Evolutionary conservation across 116 monocot genomes (phyloP).

Genomic region (Papilionanthe hybrid): DNA sequence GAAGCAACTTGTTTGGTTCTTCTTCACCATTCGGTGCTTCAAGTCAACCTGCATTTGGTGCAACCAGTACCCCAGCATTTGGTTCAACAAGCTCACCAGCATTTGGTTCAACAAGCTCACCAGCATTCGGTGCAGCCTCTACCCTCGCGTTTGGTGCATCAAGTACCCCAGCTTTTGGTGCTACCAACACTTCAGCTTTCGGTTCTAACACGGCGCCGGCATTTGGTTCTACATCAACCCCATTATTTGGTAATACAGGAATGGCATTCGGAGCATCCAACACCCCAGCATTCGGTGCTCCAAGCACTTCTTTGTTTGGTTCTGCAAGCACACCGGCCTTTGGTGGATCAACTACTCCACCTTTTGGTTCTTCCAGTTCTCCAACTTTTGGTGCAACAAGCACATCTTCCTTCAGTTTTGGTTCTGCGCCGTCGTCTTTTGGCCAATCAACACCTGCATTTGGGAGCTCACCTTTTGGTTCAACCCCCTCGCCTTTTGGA

Average conservation of each 20-base stretch:
- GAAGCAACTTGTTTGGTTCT: slow-evolving; percentile 80
- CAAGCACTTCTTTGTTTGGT: slow-evolving; percentile 49
- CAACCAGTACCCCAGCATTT: slow-evolving; percentile 36
- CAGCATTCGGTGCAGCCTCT: slow-evolving; percentile 46
- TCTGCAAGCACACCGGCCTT: slow-evolving; percentile 45
- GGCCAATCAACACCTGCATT: slow-evolving; percentile 73
- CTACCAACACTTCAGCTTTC: slow-evolving; percentile 35
- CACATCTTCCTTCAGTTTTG: slow-evolving; percentile 65
- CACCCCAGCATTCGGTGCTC: slow-evolving; percentile 62
- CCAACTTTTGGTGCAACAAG: slow-evolving; percentile 58
- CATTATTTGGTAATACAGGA: slow-evolving; percentile 44
- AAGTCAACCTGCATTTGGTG: slow-evolving; percentile 63
- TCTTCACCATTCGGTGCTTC: slow-evolving; percentile 68
- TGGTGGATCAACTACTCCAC: slow-evolving; percentile 46
- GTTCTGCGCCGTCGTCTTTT: slow-evolving; percentile 70
- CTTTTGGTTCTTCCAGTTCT: slow-evolving; percentile 55
- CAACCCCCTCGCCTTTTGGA: slow-evolving; percentile 70
- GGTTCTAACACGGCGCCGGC: slow-evolving; percentile 19
- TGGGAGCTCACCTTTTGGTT: slow-evolving; percentile 72
- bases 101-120: slow-evolving; percentile 47
- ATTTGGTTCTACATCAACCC: slow-evolving; percentile 47
- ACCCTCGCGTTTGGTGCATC: slow-evolving; percentile 23
- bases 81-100: slow-evolving; percentile 31
- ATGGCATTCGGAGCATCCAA: slow-evolving; percentile 50
- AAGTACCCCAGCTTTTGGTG: slow-evolving; percentile 42